phyloP scores from a whole-genome alignment of 371 early-diverging fungal genomes.

The Rhizopus arrhizus region DNA sequence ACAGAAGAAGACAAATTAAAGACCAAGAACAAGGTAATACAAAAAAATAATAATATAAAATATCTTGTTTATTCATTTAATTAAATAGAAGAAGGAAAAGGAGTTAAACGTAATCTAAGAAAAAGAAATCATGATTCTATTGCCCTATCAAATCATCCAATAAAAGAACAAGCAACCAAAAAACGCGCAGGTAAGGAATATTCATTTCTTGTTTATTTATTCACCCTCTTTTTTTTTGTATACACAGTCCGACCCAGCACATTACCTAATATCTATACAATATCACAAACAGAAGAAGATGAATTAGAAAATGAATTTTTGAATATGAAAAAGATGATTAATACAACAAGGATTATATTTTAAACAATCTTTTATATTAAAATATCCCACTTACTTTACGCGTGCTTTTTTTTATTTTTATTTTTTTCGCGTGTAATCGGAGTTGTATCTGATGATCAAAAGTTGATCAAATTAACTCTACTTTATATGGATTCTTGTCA shows the following conservation, averaged over 20 bases:
- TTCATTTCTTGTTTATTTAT: neutral
- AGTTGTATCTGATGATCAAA: too few species aligned
- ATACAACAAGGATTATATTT: neutral
- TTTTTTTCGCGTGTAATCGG: too few species aligned
- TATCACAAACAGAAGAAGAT: constrained; percentile 24
- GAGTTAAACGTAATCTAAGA: constrained; percentile 21
- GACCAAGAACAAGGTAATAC: constrained; percentile 39
- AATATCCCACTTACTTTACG: too few species aligned
- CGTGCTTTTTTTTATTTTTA: too few species aligned
- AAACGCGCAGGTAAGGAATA: constrained; percentile 20
- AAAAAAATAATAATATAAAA: neutral
- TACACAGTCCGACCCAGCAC: constrained; percentile 22
- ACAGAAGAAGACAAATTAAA: constrained; percentile 36
- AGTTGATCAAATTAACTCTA: too few species aligned
- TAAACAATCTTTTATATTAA: too few species aligned
- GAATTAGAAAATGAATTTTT: constrained; percentile 26
- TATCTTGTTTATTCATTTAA: neutral
- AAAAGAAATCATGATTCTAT: constrained; percentile 20
- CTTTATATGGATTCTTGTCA: too few species aligned
- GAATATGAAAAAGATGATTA: constrained; percentile 24
- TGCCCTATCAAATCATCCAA: neutral
- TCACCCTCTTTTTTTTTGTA: neutral
- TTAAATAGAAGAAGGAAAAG: constrained; percentile 6
- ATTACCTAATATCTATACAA: constrained; percentile 24
- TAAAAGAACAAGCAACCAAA: constrained; percentile 17